These are phyloP conservation scores for Colletotrichum theobromicola DNA, from an alignment of 2,329 filamentous ascomycete genomes.

Conservation along the genomic window DNA sequence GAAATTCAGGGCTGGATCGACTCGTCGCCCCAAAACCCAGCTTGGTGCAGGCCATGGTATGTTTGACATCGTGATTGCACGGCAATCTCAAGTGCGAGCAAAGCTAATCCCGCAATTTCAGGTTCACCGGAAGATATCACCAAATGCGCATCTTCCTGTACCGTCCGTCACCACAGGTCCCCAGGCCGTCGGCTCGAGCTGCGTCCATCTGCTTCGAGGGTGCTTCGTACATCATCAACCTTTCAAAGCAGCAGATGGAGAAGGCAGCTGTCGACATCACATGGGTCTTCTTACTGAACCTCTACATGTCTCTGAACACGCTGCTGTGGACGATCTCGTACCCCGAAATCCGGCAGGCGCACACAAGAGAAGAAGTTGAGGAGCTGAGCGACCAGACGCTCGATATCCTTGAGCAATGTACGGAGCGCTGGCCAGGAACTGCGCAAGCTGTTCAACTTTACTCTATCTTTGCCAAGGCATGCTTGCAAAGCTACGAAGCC, in stretches of 20 bases:
- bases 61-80: slow-evolving; percentile 30
- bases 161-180: slow-evolving; percentile 89
- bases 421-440: slow-evolving; percentile 91
- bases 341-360: slow-evolving; percentile 75
- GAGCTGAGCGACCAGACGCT: slow-evolving; percentile 76
- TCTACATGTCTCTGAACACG: slow-evolving; percentile 92
- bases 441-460: slow-evolving; percentile 85
- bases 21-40: slow-evolving; percentile 71
- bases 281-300: slow-evolving; percentile 88
- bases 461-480: slow-evolving; percentile 82
- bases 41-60: slow-evolving; percentile 82
- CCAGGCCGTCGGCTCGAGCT: slow-evolving; percentile 80
- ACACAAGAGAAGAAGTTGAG: slow-evolving; percentile 78
- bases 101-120: slow-evolving; percentile 32
- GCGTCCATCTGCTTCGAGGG: slow-evolving; percentile 85
- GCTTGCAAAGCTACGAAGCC: slow-evolving; percentile 84
- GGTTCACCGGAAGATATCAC: slow-evolving; percentile 75
- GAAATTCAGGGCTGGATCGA: slow-evolving; percentile 84
- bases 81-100: not conserved
- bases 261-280: slow-evolving; percentile 81
- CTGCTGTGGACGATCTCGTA: slow-evolving; percentile 93
- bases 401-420: slow-evolving; percentile 79
- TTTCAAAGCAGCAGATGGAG: slow-evolving; percentile 81
- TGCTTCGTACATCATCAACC: slow-evolving; percentile 79
- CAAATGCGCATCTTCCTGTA: slow-evolving; percentile 89